phyloP scores from a whole-genome alignment of 2,329 filamentous ascomycete genomes.

The Botrytis sinoallii region DNA sequence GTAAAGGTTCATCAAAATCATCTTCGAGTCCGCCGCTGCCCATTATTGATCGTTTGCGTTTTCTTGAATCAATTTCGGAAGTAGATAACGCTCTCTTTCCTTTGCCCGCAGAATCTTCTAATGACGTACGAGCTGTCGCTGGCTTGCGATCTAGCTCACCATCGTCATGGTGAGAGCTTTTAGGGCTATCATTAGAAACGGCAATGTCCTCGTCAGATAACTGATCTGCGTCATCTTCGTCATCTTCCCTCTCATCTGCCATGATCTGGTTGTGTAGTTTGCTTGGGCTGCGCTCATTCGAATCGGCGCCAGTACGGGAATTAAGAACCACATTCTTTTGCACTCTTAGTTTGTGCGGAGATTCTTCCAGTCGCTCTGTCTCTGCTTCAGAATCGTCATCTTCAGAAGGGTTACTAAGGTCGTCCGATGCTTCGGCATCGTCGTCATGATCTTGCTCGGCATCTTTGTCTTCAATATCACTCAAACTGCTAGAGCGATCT shows the following conservation, averaged over 20 bases:
- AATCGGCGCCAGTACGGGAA: slow-evolving; percentile 51
- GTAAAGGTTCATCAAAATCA: slow-evolving; percentile 39
- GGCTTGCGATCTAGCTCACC: slow-evolving; percentile 32
- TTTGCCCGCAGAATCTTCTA: slow-evolving; percentile 33
- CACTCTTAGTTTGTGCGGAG: slow-evolving; percentile 64
- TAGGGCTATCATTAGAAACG: slow-evolving; percentile 37
- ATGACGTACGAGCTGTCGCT: slow-evolving; percentile 39
- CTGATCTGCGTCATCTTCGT: slow-evolving; percentile 41
- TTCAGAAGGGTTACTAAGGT: slow-evolving; percentile 43
- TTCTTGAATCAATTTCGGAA: slow-evolving; percentile 36
- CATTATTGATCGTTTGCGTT: slow-evolving; percentile 41
- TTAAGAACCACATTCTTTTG: slow-evolving; percentile 60
- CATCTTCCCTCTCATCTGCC: slow-evolving; percentile 44
- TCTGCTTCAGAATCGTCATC: slow-evolving; percentile 81
- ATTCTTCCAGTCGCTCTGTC: slow-evolving; percentile 87
- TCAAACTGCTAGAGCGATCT: slow-evolving; percentile 83
- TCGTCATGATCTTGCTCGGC: slow-evolving; percentile 61
- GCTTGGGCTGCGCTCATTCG: slow-evolving; percentile 68
- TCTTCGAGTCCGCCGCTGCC: slow-evolving; percentile 35
- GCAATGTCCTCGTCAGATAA: slow-evolving; percentile 40
- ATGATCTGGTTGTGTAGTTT: slow-evolving; percentile 64
- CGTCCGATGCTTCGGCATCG: slow-evolving; percentile 45
- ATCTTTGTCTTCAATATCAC: slow-evolving; percentile 77
- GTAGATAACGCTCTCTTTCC: slow-evolving; percentile 28
- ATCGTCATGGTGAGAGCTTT: slow-evolving; percentile 42